Percentiles rank a stretch among this genome's conserved stretches.
These are phyloP conservation scores for barley (Hordeum vulgare) DNA, from an alignment of 176 grass and related monocot genomes.

Conservation along the genomic window MorexV3_pseudomolecules_assembly NC_058523.1:504306631-504307130, in stretches of 20 bases:
- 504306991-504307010: background rate
- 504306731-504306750: too few species aligned
- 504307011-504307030: background rate
- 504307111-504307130: conserved; percentile 54
- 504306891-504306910: too few species aligned
- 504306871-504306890: background rate
- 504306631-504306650: too few species aligned
- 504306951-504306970: background rate
- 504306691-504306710: too few species aligned
- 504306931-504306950: background rate
- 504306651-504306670: too few species aligned
- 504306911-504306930: background rate
- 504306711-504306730: too few species aligned
- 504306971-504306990: background rate
- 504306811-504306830: too few species aligned
- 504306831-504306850: background rate
- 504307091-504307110: background rate
- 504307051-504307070: background rate
- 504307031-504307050: background rate
- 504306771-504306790: too few species aligned
- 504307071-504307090: conserved; percentile 18
- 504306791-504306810: too few species aligned
- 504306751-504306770: too few species aligned
- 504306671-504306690: too few species aligned
- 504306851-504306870: background rate